These are phyloP conservation scores for Neonectria neomacrospora DNA, from an alignment of 2,329 filamentous ascomycete species.

Conservation along the genomic window DNA sequence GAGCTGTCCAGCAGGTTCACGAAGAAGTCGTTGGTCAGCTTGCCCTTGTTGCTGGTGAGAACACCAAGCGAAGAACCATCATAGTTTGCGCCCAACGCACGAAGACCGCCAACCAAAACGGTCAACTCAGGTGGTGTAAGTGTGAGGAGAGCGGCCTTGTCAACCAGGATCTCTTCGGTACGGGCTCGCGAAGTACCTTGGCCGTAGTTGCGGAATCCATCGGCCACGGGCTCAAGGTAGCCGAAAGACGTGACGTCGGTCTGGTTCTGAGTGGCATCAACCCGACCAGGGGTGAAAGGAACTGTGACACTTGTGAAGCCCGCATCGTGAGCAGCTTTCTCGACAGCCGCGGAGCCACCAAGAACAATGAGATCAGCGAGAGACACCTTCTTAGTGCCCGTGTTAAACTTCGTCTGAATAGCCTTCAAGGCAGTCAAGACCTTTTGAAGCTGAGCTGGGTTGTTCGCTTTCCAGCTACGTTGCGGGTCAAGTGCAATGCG, in stretches of 20 bases:
- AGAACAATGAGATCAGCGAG: conserved; percentile 84
- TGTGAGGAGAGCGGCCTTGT: conserved; percentile 76
- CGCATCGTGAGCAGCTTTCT: conserved; percentile 71
- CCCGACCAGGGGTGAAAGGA: conserved; percentile 78
- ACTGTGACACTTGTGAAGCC: conserved; percentile 63
- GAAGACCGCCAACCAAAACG: conserved; percentile 77
- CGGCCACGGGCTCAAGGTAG: conserved; percentile 75
- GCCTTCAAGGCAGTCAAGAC: conserved; percentile 71
- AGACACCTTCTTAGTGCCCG: conserved; percentile 74
- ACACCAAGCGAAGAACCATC: conserved; percentile 75
- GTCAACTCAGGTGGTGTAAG: conserved; percentile 78
- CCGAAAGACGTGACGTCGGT: conserved; percentile 73
- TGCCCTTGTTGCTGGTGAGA: conserved; percentile 73
- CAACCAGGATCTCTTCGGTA: conserved; percentile 76
- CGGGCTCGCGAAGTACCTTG: conserved; percentile 68
- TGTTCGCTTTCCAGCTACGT: conserved; percentile 79
- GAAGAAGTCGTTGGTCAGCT: conserved; percentile 84
- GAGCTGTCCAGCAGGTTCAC: conserved; percentile 78
- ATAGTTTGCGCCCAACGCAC: conserved; percentile 75
- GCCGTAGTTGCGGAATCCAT: conserved; percentile 85
- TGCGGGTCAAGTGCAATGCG: conserved; percentile 80
- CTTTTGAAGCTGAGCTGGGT: conserved; percentile 72
- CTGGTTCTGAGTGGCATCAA: conserved; percentile 76
- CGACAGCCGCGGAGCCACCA: conserved; percentile 75
- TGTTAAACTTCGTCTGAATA: conserved; percentile 75